phyloP scores from a whole-genome alignment of 441 rosid species.

The Hura crepitans region DNA sequence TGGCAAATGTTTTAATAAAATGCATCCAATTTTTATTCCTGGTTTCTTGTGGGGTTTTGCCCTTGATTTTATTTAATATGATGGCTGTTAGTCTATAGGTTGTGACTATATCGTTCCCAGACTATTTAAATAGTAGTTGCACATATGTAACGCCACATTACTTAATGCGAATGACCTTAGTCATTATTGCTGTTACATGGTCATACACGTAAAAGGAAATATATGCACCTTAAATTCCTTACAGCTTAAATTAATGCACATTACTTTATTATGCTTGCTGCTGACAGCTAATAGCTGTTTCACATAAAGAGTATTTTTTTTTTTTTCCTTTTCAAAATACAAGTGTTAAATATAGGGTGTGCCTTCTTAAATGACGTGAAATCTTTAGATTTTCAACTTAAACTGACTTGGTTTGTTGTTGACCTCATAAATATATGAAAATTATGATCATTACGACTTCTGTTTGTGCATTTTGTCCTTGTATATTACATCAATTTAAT shows the following conservation, averaged over 20 bases:
- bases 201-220: background rate
- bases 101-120: background rate
- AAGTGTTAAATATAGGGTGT: background rate
- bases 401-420: background rate
- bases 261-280: background rate
- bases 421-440: background rate
- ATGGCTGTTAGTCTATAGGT: background rate
- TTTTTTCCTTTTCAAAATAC: background rate
- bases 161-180: too few species aligned
- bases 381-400: background rate
- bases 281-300: background rate
- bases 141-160: constrained; percentile 1
- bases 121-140: background rate
- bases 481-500: background rate
- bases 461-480: background rate
- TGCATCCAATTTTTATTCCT: background rate
- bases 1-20: background rate
- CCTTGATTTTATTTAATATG: background rate
- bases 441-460: too few species aligned
- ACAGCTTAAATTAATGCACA: background rate
- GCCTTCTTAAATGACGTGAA: background rate
- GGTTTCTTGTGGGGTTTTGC: background rate
- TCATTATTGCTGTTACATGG: background rate
- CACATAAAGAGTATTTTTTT: background rate
- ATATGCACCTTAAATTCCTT: background rate